Percentiles rank a stretch among this genome's conserved stretches.
phyloP scores from a whole-genome alignment of 306 rosid species.

The Cicer pinnatifidum region DNA sequence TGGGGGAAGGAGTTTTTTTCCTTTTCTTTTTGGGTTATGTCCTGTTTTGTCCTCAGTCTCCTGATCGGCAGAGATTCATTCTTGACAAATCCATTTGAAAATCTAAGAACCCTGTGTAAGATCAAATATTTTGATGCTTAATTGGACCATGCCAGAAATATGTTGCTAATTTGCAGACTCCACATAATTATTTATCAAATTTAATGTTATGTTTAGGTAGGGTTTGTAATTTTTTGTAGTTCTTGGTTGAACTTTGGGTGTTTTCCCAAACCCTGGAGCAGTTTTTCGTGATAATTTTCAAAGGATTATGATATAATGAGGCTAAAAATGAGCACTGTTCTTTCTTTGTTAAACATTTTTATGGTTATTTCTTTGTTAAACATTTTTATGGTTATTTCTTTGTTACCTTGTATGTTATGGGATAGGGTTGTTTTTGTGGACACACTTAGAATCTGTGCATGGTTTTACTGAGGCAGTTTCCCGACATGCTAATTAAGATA shows the following conservation, averaged over 20 bases:
- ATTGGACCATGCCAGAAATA: too few relatives aligned
- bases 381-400: not conserved
- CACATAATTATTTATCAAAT: not conserved
- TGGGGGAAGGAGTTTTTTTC: too few relatives aligned
- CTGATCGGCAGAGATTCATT: constrained; percentile 14
- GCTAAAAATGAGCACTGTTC: not conserved
- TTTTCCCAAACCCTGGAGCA: too few relatives aligned
- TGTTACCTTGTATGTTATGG: not conserved
- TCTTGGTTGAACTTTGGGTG: constrained; percentile 1
- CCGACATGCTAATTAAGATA: not conserved
- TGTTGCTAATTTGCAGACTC: not conserved
- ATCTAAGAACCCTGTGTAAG: not conserved
- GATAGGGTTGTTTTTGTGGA: not conserved
- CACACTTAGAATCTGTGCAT: not conserved
- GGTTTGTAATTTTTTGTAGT: not conserved
- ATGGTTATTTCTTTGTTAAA: not conserved
- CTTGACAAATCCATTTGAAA: constrained; percentile 32
- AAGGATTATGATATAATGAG: not conserved
- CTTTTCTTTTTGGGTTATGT: not conserved
- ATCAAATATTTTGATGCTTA: constrained; percentile 2
- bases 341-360: not conserved
- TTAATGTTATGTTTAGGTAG: not conserved
- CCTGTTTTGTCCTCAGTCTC: constrained; percentile 3
- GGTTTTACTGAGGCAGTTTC: not conserved
- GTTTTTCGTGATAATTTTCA: not conserved